Conservation (phyloP, 2,329 filamentous ascomycete genomes). For the Trichophyton simii region DNA sequence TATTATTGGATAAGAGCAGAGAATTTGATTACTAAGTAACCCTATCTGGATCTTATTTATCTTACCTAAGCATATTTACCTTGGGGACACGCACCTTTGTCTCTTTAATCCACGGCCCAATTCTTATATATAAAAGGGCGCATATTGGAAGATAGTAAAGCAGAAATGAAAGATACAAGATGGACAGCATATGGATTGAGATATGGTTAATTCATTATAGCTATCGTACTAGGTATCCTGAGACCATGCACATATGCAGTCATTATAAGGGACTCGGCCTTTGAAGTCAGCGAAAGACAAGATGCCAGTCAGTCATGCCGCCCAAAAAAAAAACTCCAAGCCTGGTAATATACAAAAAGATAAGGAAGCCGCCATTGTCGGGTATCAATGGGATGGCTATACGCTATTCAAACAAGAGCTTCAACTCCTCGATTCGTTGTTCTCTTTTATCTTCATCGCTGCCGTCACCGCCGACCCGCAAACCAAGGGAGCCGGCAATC, state of each 20-base stretch:
- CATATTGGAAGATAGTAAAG: too few species aligned
- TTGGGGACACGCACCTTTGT: too few species aligned
- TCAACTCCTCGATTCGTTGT: constrained; percentile 86
- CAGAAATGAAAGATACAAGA: too few species aligned
- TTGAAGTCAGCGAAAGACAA: neutral
- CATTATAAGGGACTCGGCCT: neutral
- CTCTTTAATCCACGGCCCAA: too few species aligned
- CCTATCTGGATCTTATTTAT: too few species aligned
- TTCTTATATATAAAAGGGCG: too few species aligned
- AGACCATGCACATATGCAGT: neutral
- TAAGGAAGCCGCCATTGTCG: neutral
- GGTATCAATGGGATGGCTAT: neutral
- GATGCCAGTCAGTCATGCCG: neutral
- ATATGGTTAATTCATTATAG: too few species aligned
- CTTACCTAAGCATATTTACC: too few species aligned
- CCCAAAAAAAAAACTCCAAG: neutral
- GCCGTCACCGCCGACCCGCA: constrained; percentile 87
- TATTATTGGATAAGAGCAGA: too few species aligned
- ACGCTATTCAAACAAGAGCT: constrained; percentile 56
- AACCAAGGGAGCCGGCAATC: constrained; percentile 84
- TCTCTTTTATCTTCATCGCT: constrained; percentile 83
- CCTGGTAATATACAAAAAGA: neutral
- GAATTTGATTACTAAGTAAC: too few species aligned
- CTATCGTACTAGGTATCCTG: too few species aligned
- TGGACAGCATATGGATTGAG: too few species aligned